phyloP scores from a whole-genome alignment of 768 basidiomycete genomes.

The Cytidiella melzeri region DNA sequence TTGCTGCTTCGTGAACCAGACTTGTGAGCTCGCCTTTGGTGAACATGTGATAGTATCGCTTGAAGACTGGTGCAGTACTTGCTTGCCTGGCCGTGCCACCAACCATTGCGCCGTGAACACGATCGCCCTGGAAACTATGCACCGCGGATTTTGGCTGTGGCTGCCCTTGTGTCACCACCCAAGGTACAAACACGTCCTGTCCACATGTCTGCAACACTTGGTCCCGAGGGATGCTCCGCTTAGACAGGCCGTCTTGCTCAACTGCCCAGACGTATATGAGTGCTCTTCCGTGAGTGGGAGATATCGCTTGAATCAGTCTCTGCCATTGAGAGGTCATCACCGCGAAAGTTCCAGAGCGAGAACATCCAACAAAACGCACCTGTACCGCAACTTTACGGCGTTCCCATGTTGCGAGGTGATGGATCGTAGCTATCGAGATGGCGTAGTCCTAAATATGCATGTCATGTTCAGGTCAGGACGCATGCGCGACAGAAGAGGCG shows the following conservation, averaged over 20 bases:
- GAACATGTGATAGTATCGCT: slow-evolving; percentile 98
- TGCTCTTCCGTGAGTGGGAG: slow-evolving; percentile 64
- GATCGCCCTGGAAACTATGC: too few relatives aligned
- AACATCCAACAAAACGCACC: slow-evolving; percentile 41
- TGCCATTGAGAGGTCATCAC: too few relatives aligned
- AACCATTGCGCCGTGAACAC: background rate
- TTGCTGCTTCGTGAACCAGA: slow-evolving; percentile 60
- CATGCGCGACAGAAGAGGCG: too few relatives aligned
- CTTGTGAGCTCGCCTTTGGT: slow-evolving; percentile 65
- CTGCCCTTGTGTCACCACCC: slow-evolving; percentile 46
- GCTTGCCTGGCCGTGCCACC: background rate
- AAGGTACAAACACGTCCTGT: slow-evolving; percentile 87
- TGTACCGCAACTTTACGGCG: slow-evolving; percentile 70
- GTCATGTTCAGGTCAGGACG: too few relatives aligned
- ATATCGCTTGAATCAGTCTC: slow-evolving; percentile 61
- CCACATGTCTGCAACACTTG: slow-evolving; percentile 31
- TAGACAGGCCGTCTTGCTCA: slow-evolving; percentile 85
- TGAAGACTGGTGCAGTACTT: slow-evolving; percentile 44
- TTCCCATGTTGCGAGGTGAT: slow-evolving; percentile 81
- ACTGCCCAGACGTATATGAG: slow-evolving; percentile 97
- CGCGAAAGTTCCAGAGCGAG: too few relatives aligned
- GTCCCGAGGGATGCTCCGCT: slow-evolving; percentile 50
- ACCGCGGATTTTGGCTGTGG: slow-evolving; percentile 15
- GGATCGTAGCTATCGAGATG: slow-evolving; percentile 96
- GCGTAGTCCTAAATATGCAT: slow-evolving; percentile 91